Conservation (phyloP, 345 rosid species). For the Sisymbrium irio region DNA sequence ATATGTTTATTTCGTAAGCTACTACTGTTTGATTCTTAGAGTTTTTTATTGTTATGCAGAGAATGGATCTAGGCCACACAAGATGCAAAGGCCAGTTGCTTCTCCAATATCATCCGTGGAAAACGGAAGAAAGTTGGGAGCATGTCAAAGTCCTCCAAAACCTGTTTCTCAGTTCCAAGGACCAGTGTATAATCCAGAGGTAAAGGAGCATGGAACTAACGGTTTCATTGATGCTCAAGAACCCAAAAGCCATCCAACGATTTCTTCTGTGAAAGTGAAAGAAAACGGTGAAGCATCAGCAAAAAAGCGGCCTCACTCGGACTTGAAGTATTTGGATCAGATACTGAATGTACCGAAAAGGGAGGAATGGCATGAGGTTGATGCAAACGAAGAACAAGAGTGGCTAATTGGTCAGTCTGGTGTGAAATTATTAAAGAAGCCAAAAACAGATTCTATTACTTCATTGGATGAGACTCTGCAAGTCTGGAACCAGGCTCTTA, state of each 20-base stretch:
- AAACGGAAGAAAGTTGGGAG: slow-evolving; percentile 47
- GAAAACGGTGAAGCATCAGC: slow-evolving; percentile 38
- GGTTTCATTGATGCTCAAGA: slow-evolving; percentile 41
- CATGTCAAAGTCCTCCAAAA: slow-evolving; percentile 30
- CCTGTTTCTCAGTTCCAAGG: slow-evolving; percentile 32
- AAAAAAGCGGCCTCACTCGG: slow-evolving; percentile 67
- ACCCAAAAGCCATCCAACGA: slow-evolving; percentile 27
- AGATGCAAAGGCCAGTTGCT: slow-evolving; percentile 41
- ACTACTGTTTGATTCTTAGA: slow-evolving; percentile 14
- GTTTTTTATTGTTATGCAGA: slow-evolving; percentile 42
- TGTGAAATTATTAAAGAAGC: slow-evolving; percentile 33
- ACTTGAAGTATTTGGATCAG: slow-evolving; percentile 54
- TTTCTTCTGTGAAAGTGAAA: slow-evolving; percentile 32
- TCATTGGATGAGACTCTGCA: slow-evolving; percentile 21
- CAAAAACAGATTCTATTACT: slow-evolving; percentile 26
- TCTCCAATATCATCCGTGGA: slow-evolving; percentile 38
- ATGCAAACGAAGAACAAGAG: slow-evolving; percentile 46
- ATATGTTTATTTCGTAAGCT: not conserved
- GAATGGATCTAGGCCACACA: slow-evolving; percentile 43
- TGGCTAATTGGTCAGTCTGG: slow-evolving; percentile 53
- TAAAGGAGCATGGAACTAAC: slow-evolving; percentile 43
- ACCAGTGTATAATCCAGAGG: slow-evolving; percentile 32
- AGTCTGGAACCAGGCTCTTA: slow-evolving; percentile 69
- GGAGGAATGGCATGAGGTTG: slow-evolving; percentile 43
- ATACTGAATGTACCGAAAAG: slow-evolving; percentile 54